These are phyloP conservation scores for Diaporthe sp. DNA, from an alignment of 2,329 filamentous ascomycete genomes.

Conservation along the genomic window DNA sequence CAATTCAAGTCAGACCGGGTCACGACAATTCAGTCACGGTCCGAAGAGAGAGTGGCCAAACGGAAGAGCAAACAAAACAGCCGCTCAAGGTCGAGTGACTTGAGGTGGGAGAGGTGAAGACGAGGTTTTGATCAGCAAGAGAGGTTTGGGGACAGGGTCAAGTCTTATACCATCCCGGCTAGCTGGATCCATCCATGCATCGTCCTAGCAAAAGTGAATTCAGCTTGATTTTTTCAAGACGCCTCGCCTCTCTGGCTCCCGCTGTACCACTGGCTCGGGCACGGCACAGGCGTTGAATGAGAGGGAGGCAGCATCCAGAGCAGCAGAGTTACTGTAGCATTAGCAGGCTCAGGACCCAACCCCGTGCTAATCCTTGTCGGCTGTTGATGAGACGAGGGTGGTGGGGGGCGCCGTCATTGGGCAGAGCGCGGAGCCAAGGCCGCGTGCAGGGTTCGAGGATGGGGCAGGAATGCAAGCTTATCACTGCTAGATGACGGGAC, in stretches of 20 bases:
- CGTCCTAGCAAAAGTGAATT: not conserved
- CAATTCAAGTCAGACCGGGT: not conserved
- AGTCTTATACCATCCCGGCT: slow-evolving; percentile 25
- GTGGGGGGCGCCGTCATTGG: slow-evolving; percentile 1
- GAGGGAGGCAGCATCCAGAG: not conserved
- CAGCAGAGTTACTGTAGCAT: not conserved
- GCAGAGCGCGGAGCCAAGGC: slow-evolving; percentile 4
- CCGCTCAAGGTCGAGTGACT: not conserved
- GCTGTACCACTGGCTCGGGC: slow-evolving; percentile 15
- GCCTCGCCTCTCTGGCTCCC: not conserved
- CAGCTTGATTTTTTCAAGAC: not conserved
- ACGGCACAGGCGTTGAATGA: not conserved
- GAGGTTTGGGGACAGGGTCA: not conserved
- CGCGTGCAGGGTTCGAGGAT: slow-evolving; percentile 19
- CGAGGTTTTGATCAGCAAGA: not conserved
- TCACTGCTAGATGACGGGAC: not conserved
- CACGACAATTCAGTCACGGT: not conserved
- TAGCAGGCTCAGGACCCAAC: not conserved
- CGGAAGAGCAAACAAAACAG: not conserved
- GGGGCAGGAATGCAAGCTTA: slow-evolving; percentile 19
- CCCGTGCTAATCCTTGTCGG: slow-evolving; percentile 10
- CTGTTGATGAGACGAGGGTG: not conserved
- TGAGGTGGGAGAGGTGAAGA: not conserved
- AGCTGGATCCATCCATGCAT: slow-evolving; percentile 22
- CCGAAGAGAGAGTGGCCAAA: not conserved